Evolutionary conservation across 768 basidiomycete genomes (phyloP).

Genomic region (Tylopilus sp.): DNA sequence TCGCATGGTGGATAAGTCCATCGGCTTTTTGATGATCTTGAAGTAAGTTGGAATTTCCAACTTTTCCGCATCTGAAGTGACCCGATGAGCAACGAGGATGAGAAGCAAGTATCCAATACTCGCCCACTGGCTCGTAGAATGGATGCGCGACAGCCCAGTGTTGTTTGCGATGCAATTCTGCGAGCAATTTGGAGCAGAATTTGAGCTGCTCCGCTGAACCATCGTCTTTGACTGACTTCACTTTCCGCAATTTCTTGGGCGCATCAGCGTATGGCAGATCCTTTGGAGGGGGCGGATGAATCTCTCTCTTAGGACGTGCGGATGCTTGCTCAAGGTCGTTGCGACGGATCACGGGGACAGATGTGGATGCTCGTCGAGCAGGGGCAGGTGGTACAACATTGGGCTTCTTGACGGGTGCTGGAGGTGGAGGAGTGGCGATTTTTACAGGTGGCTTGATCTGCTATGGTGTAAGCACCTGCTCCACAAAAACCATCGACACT

Average conservation of each 20-base stretch:
- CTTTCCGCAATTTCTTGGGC: conserved; percentile 65
- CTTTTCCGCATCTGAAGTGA: conserved; percentile 61
- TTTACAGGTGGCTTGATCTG: conserved; percentile 47
- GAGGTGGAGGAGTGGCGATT: conserved; percentile 35
- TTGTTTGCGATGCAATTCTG: conserved; percentile 76
- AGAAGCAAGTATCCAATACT: conserved; percentile 31
- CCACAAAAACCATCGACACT: conserved; percentile 17
- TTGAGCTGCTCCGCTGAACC: conserved; percentile 79
- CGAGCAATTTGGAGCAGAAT: conserved; percentile 73
- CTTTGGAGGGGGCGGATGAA: conserved; percentile 92
- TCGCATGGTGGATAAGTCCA: conserved; percentile 91
- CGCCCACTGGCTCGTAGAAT: conserved; percentile 94
- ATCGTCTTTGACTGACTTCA: conserved; percentile 58
- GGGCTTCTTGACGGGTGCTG: conserved; percentile 29
- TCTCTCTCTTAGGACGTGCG: conserved; percentile 94
- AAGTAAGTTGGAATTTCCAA: conserved; percentile 83
- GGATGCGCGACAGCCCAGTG: conserved; percentile 69
- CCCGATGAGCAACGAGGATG: neutral
- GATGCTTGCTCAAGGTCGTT: conserved; percentile 54
- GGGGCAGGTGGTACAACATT: conserved; percentile 37
- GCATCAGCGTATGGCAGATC: conserved; percentile 81
- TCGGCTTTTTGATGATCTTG: conserved; percentile 88
- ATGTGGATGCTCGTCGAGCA: conserved; percentile 71
- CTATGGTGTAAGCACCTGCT: conserved; percentile 12
- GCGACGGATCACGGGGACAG: conserved; percentile 80